Evolutionary conservation across 2,329 filamentous ascomycete genomes (phyloP), one percentile per base, ranked within the genome.

Genomic region (Pyrenochaeta sp.): DNA sequence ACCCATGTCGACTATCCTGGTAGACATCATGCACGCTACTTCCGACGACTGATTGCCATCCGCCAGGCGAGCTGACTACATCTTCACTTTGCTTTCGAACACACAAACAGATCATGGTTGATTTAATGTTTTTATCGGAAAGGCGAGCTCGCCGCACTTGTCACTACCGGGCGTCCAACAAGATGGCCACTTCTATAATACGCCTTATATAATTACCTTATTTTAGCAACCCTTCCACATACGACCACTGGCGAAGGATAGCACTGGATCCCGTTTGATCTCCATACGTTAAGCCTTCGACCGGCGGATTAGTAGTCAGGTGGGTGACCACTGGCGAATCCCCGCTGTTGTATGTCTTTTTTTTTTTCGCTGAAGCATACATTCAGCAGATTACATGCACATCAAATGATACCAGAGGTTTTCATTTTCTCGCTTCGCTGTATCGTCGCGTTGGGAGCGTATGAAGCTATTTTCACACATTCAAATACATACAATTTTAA

Each of bases 1-100:
- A 64, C 51, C 56, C 59, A 58, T 64, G 61, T 59, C 45, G 22
- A 52, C 28, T 34, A 62, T 42, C 61, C 61, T 52, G 44, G 58
- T 59, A 40, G 22, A 40, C 22, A 45, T 44, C 51, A 54, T 49
- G 45, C 45, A 54, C 42, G 52, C 42, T 56, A 59, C 42, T 59
- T 54, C 25, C n/a, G 45, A 57, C 54, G 37, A 54, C 54, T 54
- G 32, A n/a, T 44, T 44, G 15, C 7, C 42, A 7, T 43, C 40
- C 25, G 12, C 19, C 9, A 27, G 22, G 27, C 40, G 22, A 43
- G 22, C n/a, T 43, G 13, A 25, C 34, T 15, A 36, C 12, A 13
- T 36, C 9, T 36, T 12, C 34, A 13, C 12, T 36, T 4, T 15
- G 12, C 13, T 3, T 36, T 36, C 34, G 19, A 19, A 36, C 3